phyloP scores from a whole-genome alignment of 108 stramenopile species.

The Skeletonema grethae region DNA sequence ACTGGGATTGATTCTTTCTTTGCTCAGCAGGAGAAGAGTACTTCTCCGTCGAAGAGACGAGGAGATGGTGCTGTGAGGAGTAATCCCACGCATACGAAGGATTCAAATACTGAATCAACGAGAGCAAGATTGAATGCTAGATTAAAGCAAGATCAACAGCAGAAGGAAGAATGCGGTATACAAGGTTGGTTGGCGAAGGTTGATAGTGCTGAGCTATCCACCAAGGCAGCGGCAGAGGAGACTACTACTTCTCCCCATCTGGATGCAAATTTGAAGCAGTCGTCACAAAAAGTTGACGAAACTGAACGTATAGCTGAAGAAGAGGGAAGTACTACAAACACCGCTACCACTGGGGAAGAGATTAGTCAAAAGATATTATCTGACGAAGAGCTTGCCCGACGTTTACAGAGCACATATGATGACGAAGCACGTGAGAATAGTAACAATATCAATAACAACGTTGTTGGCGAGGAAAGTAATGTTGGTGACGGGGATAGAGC shows the following conservation, averaged over 20 bases:
- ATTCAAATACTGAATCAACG: neutral
- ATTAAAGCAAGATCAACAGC: neutral
- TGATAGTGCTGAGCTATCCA: constrained; percentile 15
- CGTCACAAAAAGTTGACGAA: neutral
- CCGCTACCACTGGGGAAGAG: neutral
- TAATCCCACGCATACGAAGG: neutral
- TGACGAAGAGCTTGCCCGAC: constrained; percentile 3
- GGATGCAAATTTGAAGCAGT: neutral
- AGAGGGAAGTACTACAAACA: neutral
- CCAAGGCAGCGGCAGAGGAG: neutral
- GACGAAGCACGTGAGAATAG: neutral
- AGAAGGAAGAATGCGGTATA: neutral
- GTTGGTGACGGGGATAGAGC: neutral
- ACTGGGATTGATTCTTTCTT: constrained; percentile 58
- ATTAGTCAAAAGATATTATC: neutral
- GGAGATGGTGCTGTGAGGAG: neutral
- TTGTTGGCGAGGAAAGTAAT: constrained; percentile 35
- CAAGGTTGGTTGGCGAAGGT: constrained; percentile 2
- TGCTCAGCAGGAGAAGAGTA: neutral
- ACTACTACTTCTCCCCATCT: neutral
- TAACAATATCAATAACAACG: neutral
- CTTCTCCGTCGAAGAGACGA: neutral
- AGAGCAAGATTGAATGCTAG: constrained; percentile 4
- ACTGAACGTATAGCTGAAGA: neutral
- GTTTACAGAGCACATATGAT: constrained; percentile 5